These are phyloP conservation scores for Chenopodium formosanum DNA, from an alignment of 148 eudicot genomes.

Conservation along the genomic window DNA sequence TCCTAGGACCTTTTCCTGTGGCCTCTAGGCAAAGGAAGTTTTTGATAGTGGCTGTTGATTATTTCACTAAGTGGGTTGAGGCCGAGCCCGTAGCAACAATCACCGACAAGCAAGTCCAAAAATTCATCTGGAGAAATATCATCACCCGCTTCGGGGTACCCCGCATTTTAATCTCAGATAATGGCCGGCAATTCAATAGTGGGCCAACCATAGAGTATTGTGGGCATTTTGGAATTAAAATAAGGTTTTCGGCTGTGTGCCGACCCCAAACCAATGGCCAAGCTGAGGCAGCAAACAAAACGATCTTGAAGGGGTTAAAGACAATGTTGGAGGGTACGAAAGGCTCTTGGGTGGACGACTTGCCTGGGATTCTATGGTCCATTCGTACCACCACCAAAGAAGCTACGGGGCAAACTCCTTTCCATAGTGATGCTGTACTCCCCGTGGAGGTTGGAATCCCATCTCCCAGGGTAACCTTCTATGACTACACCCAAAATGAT, in stretches of 20 bases:
- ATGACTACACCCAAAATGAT: not conserved
- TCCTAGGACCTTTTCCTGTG: not conserved
- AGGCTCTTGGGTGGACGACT: not conserved
- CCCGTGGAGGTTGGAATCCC: not conserved
- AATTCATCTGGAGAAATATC: no score
- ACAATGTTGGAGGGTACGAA: not conserved
- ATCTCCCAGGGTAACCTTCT: not conserved
- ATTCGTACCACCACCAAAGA: not conserved
- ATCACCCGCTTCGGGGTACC: no score
- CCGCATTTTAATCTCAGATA: no score
- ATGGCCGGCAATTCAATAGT: no score
- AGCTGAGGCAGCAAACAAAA: no score
- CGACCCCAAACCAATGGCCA: no score
- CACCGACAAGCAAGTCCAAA: not conserved
- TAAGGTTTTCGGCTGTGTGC: no score
- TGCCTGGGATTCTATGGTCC: not conserved
- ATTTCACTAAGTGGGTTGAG: not conserved
- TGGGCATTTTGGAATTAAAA: no score
- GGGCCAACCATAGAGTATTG: no score
- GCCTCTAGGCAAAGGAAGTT: not conserved
- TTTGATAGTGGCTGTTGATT: not conserved
- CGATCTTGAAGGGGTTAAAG: not conserved
- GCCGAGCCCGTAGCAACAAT: not conserved
- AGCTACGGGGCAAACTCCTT: not conserved
- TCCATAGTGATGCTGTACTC: not conserved